Evolutionary conservation across 441 rosid species (phyloP), one percentile per base, ranked within the genome.

Genomic region (Gossypium laxum): DNA sequence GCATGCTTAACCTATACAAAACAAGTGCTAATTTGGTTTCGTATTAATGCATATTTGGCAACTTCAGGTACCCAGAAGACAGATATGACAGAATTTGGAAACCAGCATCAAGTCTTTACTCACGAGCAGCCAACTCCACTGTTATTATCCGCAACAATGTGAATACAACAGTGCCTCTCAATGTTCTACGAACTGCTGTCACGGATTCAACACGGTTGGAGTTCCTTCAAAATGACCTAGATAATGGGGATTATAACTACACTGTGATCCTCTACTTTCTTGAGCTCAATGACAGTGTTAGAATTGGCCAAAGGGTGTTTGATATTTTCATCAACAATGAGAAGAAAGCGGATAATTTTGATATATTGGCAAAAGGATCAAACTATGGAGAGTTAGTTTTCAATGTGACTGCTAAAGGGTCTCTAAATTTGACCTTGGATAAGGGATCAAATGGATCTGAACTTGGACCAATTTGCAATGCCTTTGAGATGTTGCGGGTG

Each of bases 401-500:
- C 14, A 72, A 65, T 67, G 74, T 76, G 59, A 74, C 74, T 2
- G 88, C 87, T 69, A 79, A 75, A 22, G 82, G 82, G 71, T 74
- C 75, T 76, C 78, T 89, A 2, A 89, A 87, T 75, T 75, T 89
- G 82, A 87, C 87, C 71, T 76, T 89, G 48, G 80, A 38, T 65
- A 89, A 79, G 81, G 85, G 74, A 63, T 21, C 70, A 4, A 80
- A 75, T 71, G 81, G 79, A 54, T 82, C 70, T 34, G 75, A 67
- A 15, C 72, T 82, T 10, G 94, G 94, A 77, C 94, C 94, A 50
- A 73, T 86, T 62, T 79, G 88, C 67, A 89, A 84, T 68, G 94
- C 89, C 17, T 86, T 85, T 30, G 91, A 89, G 86, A 82, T 89
- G 80, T 81, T 87, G 58, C 84, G 81, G 69, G 66, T 84, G 79